Conservation (phyloP, 805 yeast genomes). For the Metschnikowia continentalis region DNA sequence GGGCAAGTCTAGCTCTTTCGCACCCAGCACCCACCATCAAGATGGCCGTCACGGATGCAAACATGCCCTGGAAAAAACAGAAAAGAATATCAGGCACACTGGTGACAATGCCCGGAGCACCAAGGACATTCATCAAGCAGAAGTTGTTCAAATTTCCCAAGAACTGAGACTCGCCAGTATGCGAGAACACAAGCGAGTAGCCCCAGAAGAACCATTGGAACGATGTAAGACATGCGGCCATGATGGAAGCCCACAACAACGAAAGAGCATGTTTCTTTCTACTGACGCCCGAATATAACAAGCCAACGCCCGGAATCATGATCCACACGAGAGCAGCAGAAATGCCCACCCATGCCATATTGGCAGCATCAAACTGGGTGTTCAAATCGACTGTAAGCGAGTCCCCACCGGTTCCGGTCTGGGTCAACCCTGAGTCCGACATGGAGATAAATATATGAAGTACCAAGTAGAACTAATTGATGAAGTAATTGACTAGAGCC, state of each 20-base stretch:
- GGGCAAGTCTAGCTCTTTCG: constrained; percentile 93
- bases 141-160: constrained; percentile 81
- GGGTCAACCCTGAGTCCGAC: constrained; percentile 34
- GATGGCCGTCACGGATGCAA: constrained; percentile 88
- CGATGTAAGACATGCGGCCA: constrained; percentile 75
- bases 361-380: constrained; percentile 62
- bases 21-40: constrained; percentile 97
- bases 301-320: constrained; percentile 95
- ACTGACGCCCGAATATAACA: constrained; percentile 87
- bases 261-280: constrained; percentile 96
- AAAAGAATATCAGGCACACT: constrained; percentile 87
- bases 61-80: constrained; percentile 94
- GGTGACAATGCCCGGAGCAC: constrained; percentile 65
- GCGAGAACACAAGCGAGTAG: constrained; percentile 77
- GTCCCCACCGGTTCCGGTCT: constrained; percentile 75
- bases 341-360: constrained; percentile 81
- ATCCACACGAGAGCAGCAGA: constrained; percentile 85
- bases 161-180: constrained; percentile 56
- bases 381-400: constrained; percentile 70
- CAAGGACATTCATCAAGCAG: constrained; percentile 75
- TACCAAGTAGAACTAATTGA: not conserved
- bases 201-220: constrained; percentile 96
- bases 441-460: not conserved
- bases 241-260: constrained; percentile 87
- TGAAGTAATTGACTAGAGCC: too few species aligned